Base-by-base conservation (phyloP, 352 stramenopile genomes). In the Plasmopara halstedii region DNA sequence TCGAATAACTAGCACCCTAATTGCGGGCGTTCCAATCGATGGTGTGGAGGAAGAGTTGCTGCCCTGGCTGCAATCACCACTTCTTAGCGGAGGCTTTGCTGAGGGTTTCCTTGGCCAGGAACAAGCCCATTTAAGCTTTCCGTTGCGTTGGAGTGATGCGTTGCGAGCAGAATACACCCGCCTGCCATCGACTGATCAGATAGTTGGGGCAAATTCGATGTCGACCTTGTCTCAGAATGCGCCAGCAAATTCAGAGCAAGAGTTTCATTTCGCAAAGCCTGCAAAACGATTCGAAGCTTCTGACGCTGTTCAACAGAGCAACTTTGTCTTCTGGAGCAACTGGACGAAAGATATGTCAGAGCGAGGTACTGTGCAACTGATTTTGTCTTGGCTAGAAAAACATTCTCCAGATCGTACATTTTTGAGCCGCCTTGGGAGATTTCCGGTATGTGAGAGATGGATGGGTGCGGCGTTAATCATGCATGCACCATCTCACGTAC, bases 401-500 rank as follows among this genome's bases (percentile, higher is more conserved):
- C 55, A 64, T n/a, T 65, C 50, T 17, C 82, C 82, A 11, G 82
- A 94, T 63, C 59, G 71, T 34, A 88, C 77, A 1, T 85, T 94
- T 42, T 56, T 90, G 18, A 89, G 73, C 50, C 70, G 79, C 2
- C 56, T 91, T 13, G 82, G 81, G 19, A 76, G 65, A 32, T 94
- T 90, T 27, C 71, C 79, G 3, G 48, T 51, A 2, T 89, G 75
- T 42, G 82, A 94, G 42, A 64, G 75, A 20, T 72, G 70, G 34
- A 83, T 76, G 52, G 87, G 67, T 44, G 77, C 77, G 14, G 79
- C 79, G 13, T 60, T 94, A 29, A 80, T 91, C 22, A 86, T 90
- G 53, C 80, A 91, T 45, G 73, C 82, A 4, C 82, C 82, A 18
- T 62, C 63, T 4, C 82, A 91, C 22, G 59, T 94, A 0, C 52